Evolutionary conservation across 176 grass and related monocot species (phyloP).

Genomic region (Tillandsia fasciculata): DNA sequence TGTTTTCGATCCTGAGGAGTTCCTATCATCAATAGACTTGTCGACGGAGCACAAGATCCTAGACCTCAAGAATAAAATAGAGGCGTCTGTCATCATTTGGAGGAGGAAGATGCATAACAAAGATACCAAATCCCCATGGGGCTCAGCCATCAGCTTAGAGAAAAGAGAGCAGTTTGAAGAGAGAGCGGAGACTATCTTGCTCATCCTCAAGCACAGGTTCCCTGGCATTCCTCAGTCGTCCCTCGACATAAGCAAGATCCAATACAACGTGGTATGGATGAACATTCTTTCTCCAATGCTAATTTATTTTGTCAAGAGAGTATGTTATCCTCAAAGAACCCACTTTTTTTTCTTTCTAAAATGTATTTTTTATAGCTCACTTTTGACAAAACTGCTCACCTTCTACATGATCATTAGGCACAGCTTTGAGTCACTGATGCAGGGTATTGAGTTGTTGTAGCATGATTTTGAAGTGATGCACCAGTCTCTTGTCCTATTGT

Average conservation of each 20-base stretch:
- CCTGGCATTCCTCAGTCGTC: constrained; percentile 81
- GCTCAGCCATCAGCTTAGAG: constrained; percentile 71
- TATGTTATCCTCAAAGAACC: no score
- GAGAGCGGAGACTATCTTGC: constrained; percentile 79
- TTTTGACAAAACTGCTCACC: not conserved
- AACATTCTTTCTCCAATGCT: not conserved
- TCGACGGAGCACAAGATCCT: constrained; percentile 93
- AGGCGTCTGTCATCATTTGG: constrained; percentile 98
- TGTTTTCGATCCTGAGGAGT: constrained; percentile 77
- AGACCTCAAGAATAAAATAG: constrained; percentile 92
- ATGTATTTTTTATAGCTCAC: no score
- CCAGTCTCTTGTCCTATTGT: no score
- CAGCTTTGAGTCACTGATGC: not conserved
- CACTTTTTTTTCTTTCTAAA: no score
- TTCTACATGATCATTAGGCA: not conserved
- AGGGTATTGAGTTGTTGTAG: not conserved
- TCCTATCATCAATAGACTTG: constrained; percentile 71
- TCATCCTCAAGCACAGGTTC: constrained; percentile 90
- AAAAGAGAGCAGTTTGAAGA: constrained; percentile 98
- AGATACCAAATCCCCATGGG: constrained; percentile 81
- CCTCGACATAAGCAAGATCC: constrained; percentile 92
- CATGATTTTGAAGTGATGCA: not conserved
- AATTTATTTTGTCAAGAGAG: no score
- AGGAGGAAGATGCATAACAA: constrained; percentile 95
- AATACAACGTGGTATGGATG: constrained; percentile 61